Conservation (phyloP, 1,139 yeast species). For the Taphrina pruni region DNA sequence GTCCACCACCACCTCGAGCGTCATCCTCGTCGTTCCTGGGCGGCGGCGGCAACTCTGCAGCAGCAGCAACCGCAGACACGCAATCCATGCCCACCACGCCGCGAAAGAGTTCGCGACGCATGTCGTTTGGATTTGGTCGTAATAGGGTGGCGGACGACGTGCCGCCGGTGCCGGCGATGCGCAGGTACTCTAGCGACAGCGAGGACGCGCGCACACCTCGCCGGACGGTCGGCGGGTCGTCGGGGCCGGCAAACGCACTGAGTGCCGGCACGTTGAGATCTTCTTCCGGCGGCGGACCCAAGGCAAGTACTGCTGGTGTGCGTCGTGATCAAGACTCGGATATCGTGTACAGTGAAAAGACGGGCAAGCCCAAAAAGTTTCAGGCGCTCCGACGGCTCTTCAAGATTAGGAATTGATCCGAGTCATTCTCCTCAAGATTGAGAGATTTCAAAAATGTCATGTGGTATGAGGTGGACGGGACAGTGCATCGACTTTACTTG, state of each 20-base stretch:
- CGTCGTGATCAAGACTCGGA: slow-evolving; percentile 9
- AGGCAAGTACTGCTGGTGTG: neutral
- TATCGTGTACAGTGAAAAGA: slow-evolving; percentile 12
- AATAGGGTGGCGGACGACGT: slow-evolving; percentile 17
- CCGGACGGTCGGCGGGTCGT: neutral
- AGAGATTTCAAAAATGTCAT: too few relatives aligned
- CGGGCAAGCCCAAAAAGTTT: slow-evolving; percentile 40
- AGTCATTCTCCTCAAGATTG: too few relatives aligned
- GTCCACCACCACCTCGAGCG: slow-evolving; percentile 11
- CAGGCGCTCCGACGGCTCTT: slow-evolving; percentile 35
- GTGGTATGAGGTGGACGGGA: too few relatives aligned
- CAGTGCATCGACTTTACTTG: too few relatives aligned
- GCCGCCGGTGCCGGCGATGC: slow-evolving; percentile 35
- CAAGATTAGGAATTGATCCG: slow-evolving; percentile 19
- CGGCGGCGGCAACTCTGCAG: too few relatives aligned
- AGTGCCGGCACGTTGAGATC: slow-evolving; percentile 34
- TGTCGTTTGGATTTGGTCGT: slow-evolving; percentile 36
- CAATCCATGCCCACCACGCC: slow-evolving; percentile 34
- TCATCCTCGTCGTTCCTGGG: slow-evolving; percentile 22
- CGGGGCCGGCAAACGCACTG: slow-evolving; percentile 12
- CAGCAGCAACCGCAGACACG: neutral
- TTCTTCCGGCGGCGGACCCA: neutral
- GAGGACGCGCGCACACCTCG: slow-evolving; percentile 1
- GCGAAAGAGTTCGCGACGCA: slow-evolving; percentile 26
- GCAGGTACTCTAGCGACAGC: slow-evolving; percentile 30